phyloP scores from a whole-genome alignment of 257 asterid genomes.

The Scutellaria galericulata region DNA sequence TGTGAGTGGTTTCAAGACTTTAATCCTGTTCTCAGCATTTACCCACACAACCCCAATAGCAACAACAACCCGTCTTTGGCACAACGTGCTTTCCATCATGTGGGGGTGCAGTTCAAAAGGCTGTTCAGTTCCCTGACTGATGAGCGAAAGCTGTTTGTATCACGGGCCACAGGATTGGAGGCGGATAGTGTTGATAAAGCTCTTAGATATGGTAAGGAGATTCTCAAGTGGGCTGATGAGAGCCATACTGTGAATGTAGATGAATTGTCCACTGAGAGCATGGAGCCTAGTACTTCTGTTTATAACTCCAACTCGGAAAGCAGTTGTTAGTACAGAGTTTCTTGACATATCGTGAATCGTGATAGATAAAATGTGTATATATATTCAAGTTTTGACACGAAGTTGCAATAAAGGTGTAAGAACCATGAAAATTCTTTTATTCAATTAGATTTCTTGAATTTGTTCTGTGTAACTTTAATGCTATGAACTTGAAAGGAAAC shows the following conservation, averaged over 20 bases:
- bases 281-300: constrained; percentile 65
- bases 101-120: constrained; percentile 75
- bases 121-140: constrained; percentile 47
- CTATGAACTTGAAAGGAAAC: constrained; percentile 21
- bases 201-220: constrained; percentile 65
- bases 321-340: not conserved
- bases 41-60: constrained; percentile 41
- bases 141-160: constrained; percentile 65
- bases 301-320: constrained; percentile 28
- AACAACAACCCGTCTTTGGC: constrained; percentile 59
- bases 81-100: constrained; percentile 77
- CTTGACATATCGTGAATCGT: not conserved
- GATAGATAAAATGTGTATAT: not conserved
- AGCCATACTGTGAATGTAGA: constrained; percentile 33
- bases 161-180: constrained; percentile 71
- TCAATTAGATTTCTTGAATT: constrained; percentile 12
- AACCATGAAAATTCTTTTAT: constrained; percentile 35
- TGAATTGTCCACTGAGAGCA: constrained; percentile 61
- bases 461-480: not conserved
- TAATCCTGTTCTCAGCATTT: constrained; percentile 63
- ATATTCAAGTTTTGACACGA: constrained; percentile 21
- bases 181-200: constrained; percentile 70
- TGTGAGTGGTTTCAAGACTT: constrained; percentile 89
- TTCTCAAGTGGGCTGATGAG: constrained; percentile 79
- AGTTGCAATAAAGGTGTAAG: constrained; percentile 29